Evolutionary conservation across 345 rosid genomes (phyloP).

Genomic region (Boechera retrofracta): DNA sequence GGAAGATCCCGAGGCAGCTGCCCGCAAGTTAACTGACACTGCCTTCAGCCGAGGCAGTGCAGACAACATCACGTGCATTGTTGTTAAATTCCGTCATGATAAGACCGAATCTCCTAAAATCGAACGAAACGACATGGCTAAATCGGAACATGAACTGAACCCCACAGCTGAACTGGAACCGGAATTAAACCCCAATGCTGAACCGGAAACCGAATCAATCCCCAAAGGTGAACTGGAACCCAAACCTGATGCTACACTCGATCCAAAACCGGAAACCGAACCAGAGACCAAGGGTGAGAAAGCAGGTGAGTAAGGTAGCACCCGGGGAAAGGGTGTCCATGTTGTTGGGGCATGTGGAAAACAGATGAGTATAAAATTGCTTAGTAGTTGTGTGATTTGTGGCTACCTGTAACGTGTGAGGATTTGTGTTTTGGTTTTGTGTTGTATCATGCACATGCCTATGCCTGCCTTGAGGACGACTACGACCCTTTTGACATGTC

Average conservation of each 20-base stretch:
- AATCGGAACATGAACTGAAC: slow-evolving; percentile 3
- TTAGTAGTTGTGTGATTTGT: slow-evolving; percentile 41
- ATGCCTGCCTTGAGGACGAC: slow-evolving; percentile 37
- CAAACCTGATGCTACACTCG: slow-evolving; percentile 2
- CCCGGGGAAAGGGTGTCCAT: background rate
- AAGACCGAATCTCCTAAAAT: slow-evolving; percentile 46
- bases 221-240: slow-evolving; percentile 23
- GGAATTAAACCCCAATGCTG: slow-evolving; percentile 13
- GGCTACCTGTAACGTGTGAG: slow-evolving; percentile 39
- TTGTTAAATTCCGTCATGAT: slow-evolving; percentile 75
- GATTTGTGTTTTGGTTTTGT: slow-evolving; percentile 36
- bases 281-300: slow-evolving; percentile 38
- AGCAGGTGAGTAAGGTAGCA: slow-evolving; percentile 34
- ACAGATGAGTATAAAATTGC: slow-evolving; percentile 20
- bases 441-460: slow-evolving; percentile 33
- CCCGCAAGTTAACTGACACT: slow-evolving; percentile 82
- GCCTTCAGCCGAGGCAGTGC: slow-evolving; percentile 90
- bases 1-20: slow-evolving; percentile 84
- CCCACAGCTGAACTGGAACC: slow-evolving; percentile 25
- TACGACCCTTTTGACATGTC: slow-evolving; percentile 26
- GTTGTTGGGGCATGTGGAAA: slow-evolving; percentile 28
- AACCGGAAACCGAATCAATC: slow-evolving; percentile 23
- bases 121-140: slow-evolving; percentile 22
- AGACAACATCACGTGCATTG: slow-evolving; percentile 96
- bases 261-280: slow-evolving; percentile 15